phyloP scores from a whole-genome alignment of 2,329 filamentous ascomycete species.

The Colletotrichum destructivum region DNA sequence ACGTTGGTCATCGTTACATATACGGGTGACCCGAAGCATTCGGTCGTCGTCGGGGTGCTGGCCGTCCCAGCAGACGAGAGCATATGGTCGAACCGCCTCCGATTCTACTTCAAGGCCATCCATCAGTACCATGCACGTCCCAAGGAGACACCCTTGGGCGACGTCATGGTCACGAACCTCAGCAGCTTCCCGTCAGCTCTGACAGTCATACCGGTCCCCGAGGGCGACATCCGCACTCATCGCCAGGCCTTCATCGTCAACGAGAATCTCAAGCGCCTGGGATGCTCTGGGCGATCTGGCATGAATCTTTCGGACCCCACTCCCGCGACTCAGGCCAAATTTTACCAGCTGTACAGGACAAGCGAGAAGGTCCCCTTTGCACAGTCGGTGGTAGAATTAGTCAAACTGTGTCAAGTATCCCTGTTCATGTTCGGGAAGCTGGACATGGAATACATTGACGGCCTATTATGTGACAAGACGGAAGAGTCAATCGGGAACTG shows the following conservation, averaged over 20 bases:
- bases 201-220: constrained; percentile 91
- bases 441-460: constrained; percentile 91
- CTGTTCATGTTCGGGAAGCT: constrained; percentile 90
- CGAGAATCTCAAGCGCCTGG: constrained; percentile 91
- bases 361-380: constrained; percentile 86
- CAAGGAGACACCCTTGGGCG: constrained; percentile 85
- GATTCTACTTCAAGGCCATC: constrained; percentile 88
- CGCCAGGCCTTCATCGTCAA: constrained; percentile 92
- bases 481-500: constrained; percentile 92
- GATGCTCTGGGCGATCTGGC: constrained; percentile 91
- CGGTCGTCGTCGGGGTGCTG: constrained; percentile 84
- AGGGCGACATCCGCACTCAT: constrained; percentile 86
- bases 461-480: constrained; percentile 92
- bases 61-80: constrained; percentile 85
- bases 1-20: constrained; percentile 95
- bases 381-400: constrained; percentile 86
- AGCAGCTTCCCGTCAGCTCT: constrained; percentile 92
- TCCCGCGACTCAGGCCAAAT: constrained; percentile 89
- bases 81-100: constrained; percentile 83
- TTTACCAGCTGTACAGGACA: constrained; percentile 89
- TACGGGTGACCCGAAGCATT: constrained; percentile 87
- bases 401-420: constrained; percentile 92
- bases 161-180: constrained; percentile 94
- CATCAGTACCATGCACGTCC: constrained; percentile 87
- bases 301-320: constrained; percentile 85